Base-by-base conservation (phyloP, 1,284 basidiomycete species). In the Heterobasidion parviporum region DNA sequence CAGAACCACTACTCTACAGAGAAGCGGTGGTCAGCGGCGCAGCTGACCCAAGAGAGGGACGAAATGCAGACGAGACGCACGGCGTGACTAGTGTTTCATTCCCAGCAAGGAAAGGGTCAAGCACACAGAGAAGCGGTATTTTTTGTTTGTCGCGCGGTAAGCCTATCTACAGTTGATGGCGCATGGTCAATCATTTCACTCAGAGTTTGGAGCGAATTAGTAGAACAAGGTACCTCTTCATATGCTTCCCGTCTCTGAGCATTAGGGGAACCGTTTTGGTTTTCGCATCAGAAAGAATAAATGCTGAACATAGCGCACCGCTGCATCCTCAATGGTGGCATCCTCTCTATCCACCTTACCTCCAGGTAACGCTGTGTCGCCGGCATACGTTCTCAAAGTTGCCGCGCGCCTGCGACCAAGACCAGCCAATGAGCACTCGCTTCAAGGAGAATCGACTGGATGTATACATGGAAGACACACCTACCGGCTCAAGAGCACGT, bases 331-430 rank as follows among this genome's bases (percentile, higher is more conserved):
- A 12, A 85, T 72, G 46, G 78, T 82, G 59, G 65, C 67, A 66
- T 94, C 92, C 18, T 72, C 74, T 1, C 74, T 73, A 33, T 94
- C 92, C 16, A 85, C 77, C 64, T 85, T 91, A 0, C 92, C 91
- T 4, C 92, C 92, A 0, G 91, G 91, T 4, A 94, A 70, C 1
- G 89, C 86, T 0, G 92, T 94, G 67, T 94, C 91, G 0, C 89
- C 87, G 0, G 90, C 88, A 62, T 88, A 94, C 4, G 85, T 79
- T 46, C 83, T 74, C 63, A 94, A 70, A 1, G 79, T 80, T 0
- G 84, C 75, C 1, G 90, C 82, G 1, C 92, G 83, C 58, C 90
- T 92, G 56, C 14, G 18, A 32, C 18, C 46, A 48, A 48, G 6
- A 16, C 46, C n/a, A 16, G 16, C 41, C 5, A 2, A 50, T 50